phyloP scores from a whole-genome alignment of 768 basidiomycete species.

The Psilocybe tampanensis region DNA sequence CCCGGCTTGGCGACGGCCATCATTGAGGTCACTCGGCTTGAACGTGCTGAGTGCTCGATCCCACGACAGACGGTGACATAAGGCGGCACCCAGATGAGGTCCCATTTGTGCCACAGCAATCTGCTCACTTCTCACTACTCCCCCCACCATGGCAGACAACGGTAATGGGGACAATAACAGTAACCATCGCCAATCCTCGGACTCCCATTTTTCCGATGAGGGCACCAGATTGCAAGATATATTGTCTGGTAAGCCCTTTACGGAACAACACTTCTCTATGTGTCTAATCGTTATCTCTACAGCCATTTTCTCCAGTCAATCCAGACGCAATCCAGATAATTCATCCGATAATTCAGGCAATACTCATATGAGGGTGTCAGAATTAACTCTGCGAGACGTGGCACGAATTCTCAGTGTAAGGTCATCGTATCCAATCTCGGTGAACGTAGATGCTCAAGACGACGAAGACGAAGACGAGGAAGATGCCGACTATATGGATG shows the following conservation, averaged over 20 bases:
- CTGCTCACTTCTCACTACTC: slow-evolving; percentile 1
- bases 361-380: slow-evolving; percentile 25
- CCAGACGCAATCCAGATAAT: slow-evolving; percentile 20
- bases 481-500: slow-evolving; percentile 37
- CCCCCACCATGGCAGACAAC: slow-evolving; percentile 17
- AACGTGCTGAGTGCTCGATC: too few species aligned
- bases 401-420: slow-evolving; percentile 27
- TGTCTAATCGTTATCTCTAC: slow-evolving; percentile 35
- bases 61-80: slow-evolving; percentile 12
- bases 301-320: slow-evolving; percentile 33
- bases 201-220: neutral
- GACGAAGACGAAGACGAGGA: slow-evolving; percentile 36
- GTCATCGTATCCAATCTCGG: slow-evolving; percentile 26
- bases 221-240: slow-evolving; percentile 21
- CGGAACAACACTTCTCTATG: neutral
- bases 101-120: neutral
- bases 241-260: slow-evolving; percentile 15
- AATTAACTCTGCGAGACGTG: slow-evolving; percentile 33
- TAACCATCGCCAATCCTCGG: slow-evolving; percentile 1
- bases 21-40: neutral
- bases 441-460: slow-evolving; percentile 29
- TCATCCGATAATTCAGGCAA: slow-evolving; percentile 8
- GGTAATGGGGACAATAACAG: neutral
- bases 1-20: slow-evolving; percentile 13
- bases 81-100: slow-evolving; percentile 1